Percentiles rank a stretch among this genome's conserved stretches.
Conservation (phyloP, 306 rosid species). For the Coriaria nepalensis region DNA sequence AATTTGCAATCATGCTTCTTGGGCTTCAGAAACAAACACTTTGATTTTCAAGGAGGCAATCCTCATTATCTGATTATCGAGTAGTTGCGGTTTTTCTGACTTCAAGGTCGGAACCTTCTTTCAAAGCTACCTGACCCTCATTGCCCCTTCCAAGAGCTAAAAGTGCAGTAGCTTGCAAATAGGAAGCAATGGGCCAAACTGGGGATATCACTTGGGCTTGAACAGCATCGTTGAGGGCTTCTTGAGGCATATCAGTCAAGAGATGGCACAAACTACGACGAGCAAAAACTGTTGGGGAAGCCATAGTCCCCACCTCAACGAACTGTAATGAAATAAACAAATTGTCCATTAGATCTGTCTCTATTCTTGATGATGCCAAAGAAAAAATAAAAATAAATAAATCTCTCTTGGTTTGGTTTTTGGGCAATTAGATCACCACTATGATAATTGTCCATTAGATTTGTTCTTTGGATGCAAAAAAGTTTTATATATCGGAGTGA, state of each 20-base stretch:
- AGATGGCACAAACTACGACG: conserved; percentile 81
- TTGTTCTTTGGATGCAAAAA: too few relatives aligned
- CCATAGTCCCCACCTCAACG: conserved; percentile 75
- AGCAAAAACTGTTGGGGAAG: conserved; percentile 79
- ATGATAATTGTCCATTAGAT: too few relatives aligned
- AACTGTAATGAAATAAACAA: conserved; percentile 32
- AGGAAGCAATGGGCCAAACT: conserved; percentile 67
- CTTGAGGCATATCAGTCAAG: conserved; percentile 55
- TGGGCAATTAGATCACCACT: too few relatives aligned
- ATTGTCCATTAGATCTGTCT: too few relatives aligned
- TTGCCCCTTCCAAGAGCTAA: conserved; percentile 39
- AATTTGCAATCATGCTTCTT: conserved; percentile 2
- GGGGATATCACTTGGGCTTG: conserved; percentile 80
- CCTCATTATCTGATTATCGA: conserved; percentile 11
- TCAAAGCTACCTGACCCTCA: conserved; percentile 71
- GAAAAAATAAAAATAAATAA: too few relatives aligned
- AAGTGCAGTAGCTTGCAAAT: conserved; percentile 68
- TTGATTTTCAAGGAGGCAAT: conserved; percentile 11
- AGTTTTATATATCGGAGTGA: too few relatives aligned
- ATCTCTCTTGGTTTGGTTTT: too few relatives aligned
- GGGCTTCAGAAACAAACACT: conserved; percentile 20
- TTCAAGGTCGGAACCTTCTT: conserved; percentile 68
- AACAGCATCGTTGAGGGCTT: conserved; percentile 68
- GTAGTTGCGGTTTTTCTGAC: conserved; percentile 27
- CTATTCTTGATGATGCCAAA: too few relatives aligned